Evolutionary conservation across 208 protist genomes (phyloP).

Genomic region (Leptomonas pyrrhocoris): DNA sequence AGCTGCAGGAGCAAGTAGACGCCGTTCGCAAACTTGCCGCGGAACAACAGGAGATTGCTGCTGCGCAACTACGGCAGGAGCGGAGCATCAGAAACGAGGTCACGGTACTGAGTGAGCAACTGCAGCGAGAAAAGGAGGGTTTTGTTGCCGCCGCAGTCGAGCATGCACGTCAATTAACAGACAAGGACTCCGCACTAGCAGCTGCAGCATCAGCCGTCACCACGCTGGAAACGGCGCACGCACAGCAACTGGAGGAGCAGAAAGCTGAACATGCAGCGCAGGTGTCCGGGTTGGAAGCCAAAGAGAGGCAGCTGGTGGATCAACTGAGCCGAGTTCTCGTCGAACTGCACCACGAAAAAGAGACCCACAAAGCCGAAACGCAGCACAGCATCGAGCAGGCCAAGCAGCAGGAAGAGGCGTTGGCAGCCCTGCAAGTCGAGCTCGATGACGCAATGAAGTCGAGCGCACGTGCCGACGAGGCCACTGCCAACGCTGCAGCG

Average conservation of each 20-base stretch:
- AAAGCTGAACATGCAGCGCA: not conserved
- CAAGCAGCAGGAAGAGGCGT: not conserved
- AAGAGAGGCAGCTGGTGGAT: not conserved
- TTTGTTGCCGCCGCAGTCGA: not conserved
- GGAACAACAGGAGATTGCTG: slow-evolving; percentile 1
- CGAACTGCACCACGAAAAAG: slow-evolving; percentile 14
- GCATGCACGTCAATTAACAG: not conserved
- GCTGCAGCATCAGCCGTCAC: not conserved
- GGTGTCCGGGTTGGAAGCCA: not conserved
- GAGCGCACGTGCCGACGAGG: not conserved
- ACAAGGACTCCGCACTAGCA: not conserved
- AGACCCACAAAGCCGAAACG: not conserved
- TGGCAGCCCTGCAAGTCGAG: slow-evolving; percentile 7
- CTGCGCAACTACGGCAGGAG: not conserved
- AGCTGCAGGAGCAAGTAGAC: slow-evolving; percentile 6
- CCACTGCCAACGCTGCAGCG: not conserved
- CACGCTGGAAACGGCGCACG: not conserved
- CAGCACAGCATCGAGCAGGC: not conserved
- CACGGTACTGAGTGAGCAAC: not conserved
- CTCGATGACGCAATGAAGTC: slow-evolving; percentile 5
- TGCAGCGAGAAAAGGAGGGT: not conserved
- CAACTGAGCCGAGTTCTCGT: slow-evolving; percentile 3
- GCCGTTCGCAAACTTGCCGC: not conserved
- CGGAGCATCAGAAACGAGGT: slow-evolving; percentile 10
- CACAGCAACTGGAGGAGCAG: not conserved